Conservation (phyloP, 495 filamentous ascomycete species). For the Cercophora samala region DNA sequence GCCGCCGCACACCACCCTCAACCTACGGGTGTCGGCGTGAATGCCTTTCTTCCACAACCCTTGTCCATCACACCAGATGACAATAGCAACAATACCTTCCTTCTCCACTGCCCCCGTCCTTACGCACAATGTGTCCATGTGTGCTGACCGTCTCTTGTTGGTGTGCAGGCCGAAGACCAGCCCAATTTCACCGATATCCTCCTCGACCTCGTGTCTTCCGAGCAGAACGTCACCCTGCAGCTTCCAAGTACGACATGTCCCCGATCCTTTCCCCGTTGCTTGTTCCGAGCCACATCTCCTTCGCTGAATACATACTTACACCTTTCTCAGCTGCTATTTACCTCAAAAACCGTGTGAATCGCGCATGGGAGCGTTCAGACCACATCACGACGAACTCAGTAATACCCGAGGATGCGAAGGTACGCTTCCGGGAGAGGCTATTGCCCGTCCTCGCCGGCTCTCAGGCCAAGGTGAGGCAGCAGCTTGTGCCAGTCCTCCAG, state of each 20-base stretch:
- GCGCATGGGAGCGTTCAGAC: constrained; percentile 79
- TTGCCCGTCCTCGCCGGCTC: constrained; percentile 84
- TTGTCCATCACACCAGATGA: neutral
- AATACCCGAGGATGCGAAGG: constrained; percentile 86
- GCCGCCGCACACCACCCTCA: neutral
- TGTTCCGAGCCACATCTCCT: neutral
- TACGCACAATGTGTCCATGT: constrained; percentile 15
- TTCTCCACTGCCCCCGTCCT: neutral
- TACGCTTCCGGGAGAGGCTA: constrained; percentile 78
- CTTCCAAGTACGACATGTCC: constrained; percentile 68
- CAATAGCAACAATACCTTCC: neutral
- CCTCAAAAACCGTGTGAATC: constrained; percentile 91
- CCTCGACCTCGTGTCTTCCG: constrained; percentile 81
- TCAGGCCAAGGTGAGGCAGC: constrained; percentile 73
- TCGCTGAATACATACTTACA: constrained; percentile 16
- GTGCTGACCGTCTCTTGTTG: constrained; percentile 14
- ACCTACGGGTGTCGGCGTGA: neutral
- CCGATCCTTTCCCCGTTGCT: constrained; percentile 4
- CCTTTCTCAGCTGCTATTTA: constrained; percentile 78
- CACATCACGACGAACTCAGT: constrained; percentile 60
- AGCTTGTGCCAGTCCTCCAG: constrained; percentile 88
- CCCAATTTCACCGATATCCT: constrained; percentile 87
- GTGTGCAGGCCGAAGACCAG: constrained; percentile 77
- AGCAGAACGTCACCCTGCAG: constrained; percentile 77
- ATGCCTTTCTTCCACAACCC: neutral